Conservation (phyloP, 345 rosid genomes). For the Salix dunnii region DNA sequence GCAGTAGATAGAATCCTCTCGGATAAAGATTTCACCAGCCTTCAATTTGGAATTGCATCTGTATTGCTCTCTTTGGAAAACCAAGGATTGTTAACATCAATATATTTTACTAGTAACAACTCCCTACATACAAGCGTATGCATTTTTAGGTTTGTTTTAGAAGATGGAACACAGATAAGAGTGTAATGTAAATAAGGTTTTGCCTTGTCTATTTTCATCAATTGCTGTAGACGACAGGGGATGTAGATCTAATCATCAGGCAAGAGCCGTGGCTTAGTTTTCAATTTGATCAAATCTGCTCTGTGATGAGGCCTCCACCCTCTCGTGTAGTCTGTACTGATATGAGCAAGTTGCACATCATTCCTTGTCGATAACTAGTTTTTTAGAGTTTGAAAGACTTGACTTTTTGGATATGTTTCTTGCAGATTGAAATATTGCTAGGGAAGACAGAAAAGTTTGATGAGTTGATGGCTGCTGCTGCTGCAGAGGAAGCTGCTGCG, state of each 20-base stretch:
- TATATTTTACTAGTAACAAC: neutral
- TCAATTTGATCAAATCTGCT: neutral
- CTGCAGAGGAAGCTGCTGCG: slow-evolving; percentile 47
- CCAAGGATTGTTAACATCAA: neutral
- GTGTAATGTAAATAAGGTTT: neutral
- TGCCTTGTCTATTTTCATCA: neutral
- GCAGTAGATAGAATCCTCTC: neutral
- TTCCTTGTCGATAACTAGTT: neutral
- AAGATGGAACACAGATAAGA: neutral
- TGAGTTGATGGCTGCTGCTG: slow-evolving; percentile 71
- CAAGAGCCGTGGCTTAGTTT: neutral
- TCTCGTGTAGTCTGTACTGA: neutral
- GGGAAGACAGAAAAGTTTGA: slow-evolving; percentile 70
- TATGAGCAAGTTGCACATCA: neutral
- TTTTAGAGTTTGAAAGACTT: neutral
- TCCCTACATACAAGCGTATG: neutral
- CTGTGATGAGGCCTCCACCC: neutral
- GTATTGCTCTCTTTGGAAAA: neutral
- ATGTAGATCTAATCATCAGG: neutral
- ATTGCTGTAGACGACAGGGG: neutral
- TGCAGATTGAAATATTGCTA: slow-evolving; percentile 58
- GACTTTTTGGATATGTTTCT: neutral
- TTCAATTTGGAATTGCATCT: neutral
- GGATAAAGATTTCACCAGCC: neutral
- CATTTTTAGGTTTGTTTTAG: neutral